Evolutionary conservation across 2,329 filamentous ascomycete genomes (phyloP).

Genomic region (Fonsecaea nubica): DNA sequence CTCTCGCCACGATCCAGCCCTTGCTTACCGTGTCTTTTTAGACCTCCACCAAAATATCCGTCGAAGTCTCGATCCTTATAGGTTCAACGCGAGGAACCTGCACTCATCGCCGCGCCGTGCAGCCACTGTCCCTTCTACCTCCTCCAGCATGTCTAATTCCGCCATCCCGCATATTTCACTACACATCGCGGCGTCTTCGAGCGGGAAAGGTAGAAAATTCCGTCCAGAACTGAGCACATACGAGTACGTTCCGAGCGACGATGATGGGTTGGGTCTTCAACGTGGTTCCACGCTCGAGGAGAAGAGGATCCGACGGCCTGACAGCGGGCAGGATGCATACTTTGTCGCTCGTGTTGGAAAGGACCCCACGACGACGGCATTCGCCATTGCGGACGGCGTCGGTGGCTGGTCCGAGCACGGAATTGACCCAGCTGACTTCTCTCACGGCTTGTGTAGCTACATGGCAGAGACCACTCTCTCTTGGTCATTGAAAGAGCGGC

Average conservation of each 20-base stretch:
- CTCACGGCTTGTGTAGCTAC: constrained; percentile 88
- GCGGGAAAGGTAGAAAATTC: constrained; percentile 73
- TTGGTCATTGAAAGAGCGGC: constrained; percentile 51
- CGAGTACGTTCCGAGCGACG: constrained; percentile 67
- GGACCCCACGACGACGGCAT: constrained; percentile 72
- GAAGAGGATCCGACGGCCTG: constrained; percentile 69
- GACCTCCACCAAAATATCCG: constrained; percentile 34
- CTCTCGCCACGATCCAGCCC: constrained; percentile 34
- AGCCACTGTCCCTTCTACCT: neutral
- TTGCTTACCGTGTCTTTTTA: constrained; percentile 38
- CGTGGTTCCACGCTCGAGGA: constrained; percentile 56
- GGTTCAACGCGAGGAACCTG: constrained; percentile 19
- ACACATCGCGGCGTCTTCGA: constrained; percentile 75
- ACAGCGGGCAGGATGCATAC: constrained; percentile 93
- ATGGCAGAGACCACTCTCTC: constrained; percentile 80
- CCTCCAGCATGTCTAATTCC: constrained; percentile 19
- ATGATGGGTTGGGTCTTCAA: constrained; percentile 48
- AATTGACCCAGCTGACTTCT: constrained; percentile 93
- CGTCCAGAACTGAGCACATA: constrained; percentile 73
- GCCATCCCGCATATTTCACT: constrained; percentile 63
- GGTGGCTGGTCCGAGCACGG: constrained; percentile 94
- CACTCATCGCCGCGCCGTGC: constrained; percentile 28
- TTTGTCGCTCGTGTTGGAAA: constrained; percentile 84
- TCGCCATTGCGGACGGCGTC: constrained; percentile 92
- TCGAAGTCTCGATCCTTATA: constrained; percentile 34